phyloP scores from a whole-genome alignment of 148 eudicot genomes.

The Simmondsia chinensis region DNA sequence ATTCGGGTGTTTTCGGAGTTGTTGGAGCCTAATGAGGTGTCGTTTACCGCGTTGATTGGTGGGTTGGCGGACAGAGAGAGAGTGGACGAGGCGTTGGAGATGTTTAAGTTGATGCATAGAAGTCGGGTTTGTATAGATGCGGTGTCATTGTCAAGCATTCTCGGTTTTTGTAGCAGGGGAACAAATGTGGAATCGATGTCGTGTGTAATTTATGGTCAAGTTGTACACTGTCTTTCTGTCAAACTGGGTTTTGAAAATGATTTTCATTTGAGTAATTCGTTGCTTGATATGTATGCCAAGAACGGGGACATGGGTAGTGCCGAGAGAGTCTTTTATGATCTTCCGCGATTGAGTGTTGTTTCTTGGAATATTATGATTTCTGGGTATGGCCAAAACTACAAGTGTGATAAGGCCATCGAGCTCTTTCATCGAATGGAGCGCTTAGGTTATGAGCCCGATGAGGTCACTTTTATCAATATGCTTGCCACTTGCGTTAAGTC shows the following conservation, averaged over 20 bases:
- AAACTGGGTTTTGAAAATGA: slow-evolving; percentile 63
- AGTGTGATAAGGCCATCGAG: slow-evolving; percentile 42
- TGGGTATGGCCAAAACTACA: slow-evolving; percentile 49
- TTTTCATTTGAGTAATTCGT: slow-evolving; percentile 51
- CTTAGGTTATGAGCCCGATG: slow-evolving; percentile 59
- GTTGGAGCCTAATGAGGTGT: slow-evolving; percentile 61
- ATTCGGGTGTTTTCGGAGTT: slow-evolving; percentile 42
- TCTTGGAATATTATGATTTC: slow-evolving; percentile 85
- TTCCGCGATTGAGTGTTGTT: slow-evolving; percentile 36
- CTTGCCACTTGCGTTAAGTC: slow-evolving; percentile 43
- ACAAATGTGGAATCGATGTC: slow-evolving; percentile 20
- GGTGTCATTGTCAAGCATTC: slow-evolving; percentile 55
- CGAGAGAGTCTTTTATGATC: slow-evolving; percentile 31
- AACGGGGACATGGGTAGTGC: slow-evolving; percentile 52
- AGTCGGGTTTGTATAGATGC: slow-evolving; percentile 39
- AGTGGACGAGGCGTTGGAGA: slow-evolving; percentile 47
- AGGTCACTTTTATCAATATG: slow-evolving; percentile 52
- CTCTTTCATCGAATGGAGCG: slow-evolving; percentile 41
- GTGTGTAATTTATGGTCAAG: slow-evolving; percentile 25
- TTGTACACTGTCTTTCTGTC: slow-evolving; percentile 45
- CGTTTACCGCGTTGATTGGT: slow-evolving; percentile 74
- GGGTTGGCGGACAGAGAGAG: slow-evolving; percentile 38
- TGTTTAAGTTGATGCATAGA: slow-evolving; percentile 49
- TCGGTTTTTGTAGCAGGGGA: slow-evolving; percentile 42
- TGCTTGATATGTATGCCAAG: slow-evolving; percentile 73